Base-by-base conservation (phyloP, 768 basidiomycete genomes). In the Lactarius hatsudake region DNA sequence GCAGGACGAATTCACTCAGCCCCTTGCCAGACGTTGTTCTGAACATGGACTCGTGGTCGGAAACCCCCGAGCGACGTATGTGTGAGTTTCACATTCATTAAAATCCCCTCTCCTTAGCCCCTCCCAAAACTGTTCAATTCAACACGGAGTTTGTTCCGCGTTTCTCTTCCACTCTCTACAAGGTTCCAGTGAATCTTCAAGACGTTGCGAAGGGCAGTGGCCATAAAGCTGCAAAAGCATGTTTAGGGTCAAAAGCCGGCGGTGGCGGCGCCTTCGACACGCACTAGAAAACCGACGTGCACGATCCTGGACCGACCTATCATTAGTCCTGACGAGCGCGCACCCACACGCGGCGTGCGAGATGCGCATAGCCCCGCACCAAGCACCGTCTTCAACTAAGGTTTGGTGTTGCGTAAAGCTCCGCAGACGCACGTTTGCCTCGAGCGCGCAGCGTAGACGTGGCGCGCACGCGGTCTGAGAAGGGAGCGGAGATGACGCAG, bases 401-500 rank as follows among this genome's bases (percentile, higher is more conserved):
- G 26, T 40, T 26, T 26, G 66, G 58, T 23, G 57, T 40, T 4
- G 23, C 28, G 62, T 54, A 59, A 38, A 28, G 34, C 53, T 30
- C 48, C 55, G 38, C 58, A 38, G 51, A 61, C 59, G 28, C 63
- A 64, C 59, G 62, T 30, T 32, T 61, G 53, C 67, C 67, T 63
- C 59, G 59, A 58, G 53, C 62, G 59, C 63, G 62, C 66, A 53
- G 57, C 58, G 48, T 57, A 67, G 62, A 58, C 57, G 62, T 59
- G 66, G 48, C 56, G 57, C 61, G 62, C 61, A 63, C 38, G 61
- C 57, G 51, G 12, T 58, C 17, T 23, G 61, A 59, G 61, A 59
- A 63, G 66, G 23, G 40, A 63, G 59, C 67, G 67, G 67, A 68
- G 63, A 68, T 68, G 67, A 68, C 67, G 67, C 66, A 67, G 62